Conservation (phyloP, 257 asterid species). For the Paraleonurus japonicus region DNA sequence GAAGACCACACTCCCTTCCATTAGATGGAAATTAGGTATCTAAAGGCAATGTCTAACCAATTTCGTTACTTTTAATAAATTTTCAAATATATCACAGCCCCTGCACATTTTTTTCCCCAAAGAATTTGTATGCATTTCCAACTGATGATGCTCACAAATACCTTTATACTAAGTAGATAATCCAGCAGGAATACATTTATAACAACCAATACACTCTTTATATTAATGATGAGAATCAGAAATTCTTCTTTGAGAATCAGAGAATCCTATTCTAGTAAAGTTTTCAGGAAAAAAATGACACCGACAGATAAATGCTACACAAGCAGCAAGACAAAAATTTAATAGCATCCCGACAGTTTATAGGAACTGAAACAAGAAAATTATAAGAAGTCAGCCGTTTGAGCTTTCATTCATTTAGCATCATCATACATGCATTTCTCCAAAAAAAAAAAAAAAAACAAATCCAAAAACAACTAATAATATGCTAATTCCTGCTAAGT, state of each 20-base stretch:
- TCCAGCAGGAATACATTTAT: neutral
- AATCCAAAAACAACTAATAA: neutral
- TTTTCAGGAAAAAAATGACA: neutral
- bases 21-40: neutral
- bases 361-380: neutral
- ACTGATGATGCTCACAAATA: neutral
- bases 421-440: neutral
- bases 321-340: neutral
- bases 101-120: neutral
- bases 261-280: neutral
- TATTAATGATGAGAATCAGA: neutral
- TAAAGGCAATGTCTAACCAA: neutral
- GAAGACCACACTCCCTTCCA: neutral
- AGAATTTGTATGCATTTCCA: neutral
- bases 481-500: neutral
- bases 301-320: neutral
- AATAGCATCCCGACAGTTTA: neutral
- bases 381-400: neutral
- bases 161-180: neutral
- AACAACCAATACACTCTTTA: neutral
- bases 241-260: neutral
- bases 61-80: neutral
- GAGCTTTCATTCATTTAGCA: neutral
- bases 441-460: neutral
- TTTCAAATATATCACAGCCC: neutral